Evolutionary conservation across 768 basidiomycete genomes (phyloP).

Genomic region (Lentinula raphanica): DNA sequence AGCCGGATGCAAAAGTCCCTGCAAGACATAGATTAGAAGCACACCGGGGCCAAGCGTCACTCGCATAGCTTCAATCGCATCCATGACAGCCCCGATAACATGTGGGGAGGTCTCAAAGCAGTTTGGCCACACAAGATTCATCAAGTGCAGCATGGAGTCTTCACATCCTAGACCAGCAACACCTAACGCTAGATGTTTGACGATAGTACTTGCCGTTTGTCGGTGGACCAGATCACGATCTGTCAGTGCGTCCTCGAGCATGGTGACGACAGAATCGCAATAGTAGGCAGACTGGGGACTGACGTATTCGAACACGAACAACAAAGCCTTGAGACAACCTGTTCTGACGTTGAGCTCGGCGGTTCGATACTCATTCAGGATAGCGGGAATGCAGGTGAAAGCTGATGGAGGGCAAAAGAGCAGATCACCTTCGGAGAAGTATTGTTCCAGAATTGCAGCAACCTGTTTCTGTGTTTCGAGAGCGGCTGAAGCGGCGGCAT

Average conservation of each 20-base stretch:
- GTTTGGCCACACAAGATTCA: slow-evolving; percentile 99
- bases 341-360: slow-evolving; percentile 98
- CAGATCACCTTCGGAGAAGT: slow-evolving; percentile 59
- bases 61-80: slow-evolving; percentile 96
- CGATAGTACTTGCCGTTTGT: slow-evolving; percentile 96
- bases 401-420: slow-evolving; percentile 33
- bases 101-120: slow-evolving; percentile 98
- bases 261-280: slow-evolving; percentile 93
- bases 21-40: slow-evolving; percentile 85
- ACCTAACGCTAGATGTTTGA: slow-evolving; percentile 95
- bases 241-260: slow-evolving; percentile 97
- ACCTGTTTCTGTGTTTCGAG: slow-evolving; percentile 74
- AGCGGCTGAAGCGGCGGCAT: slow-evolving; percentile 53
- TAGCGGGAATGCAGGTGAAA: slow-evolving; percentile 98
- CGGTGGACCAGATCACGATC: slow-evolving; percentile 98
- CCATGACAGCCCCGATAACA: slow-evolving; percentile 97
- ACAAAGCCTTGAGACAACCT: slow-evolving; percentile 95
- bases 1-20: slow-evolving; percentile 96
- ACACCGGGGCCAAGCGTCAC: slow-evolving; percentile 93
- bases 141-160: slow-evolving; percentile 94
- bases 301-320: slow-evolving; percentile 99
- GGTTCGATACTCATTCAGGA: slow-evolving; percentile 97
- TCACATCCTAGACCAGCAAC: slow-evolving; percentile 97
- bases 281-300: slow-evolving; percentile 96
- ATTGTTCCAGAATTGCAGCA: slow-evolving; percentile 68